These are phyloP conservation scores for Leucosporidium yakuticum DNA, from an alignment of 768 basidiomycete genomes.

Conservation along the genomic window DNA sequence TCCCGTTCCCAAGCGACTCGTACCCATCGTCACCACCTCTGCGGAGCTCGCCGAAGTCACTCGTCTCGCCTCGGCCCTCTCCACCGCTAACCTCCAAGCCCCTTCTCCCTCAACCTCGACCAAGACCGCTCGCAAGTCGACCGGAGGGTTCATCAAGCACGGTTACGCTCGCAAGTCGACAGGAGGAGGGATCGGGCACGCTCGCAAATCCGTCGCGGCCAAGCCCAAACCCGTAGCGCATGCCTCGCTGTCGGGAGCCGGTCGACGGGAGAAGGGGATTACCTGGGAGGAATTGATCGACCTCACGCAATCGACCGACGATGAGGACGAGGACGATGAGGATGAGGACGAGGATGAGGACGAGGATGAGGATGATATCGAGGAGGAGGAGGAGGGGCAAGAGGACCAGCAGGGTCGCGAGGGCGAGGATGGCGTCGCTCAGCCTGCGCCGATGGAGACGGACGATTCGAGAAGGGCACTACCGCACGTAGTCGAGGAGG, in stretches of 20 bases:
- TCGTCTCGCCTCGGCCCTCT: background rate
- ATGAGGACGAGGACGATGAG: background rate
- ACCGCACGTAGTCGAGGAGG: background rate
- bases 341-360: background rate
- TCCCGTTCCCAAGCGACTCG: background rate
- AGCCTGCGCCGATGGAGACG: background rate
- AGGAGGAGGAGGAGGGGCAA: background rate
- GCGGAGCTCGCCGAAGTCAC: background rate
- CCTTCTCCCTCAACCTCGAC: background rate
- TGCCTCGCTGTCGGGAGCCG: background rate
- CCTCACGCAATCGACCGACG: background rate
- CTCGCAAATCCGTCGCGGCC: background rate
- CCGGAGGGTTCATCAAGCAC: too few species aligned
- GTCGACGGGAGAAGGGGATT: background rate
- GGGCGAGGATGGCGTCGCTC: too few species aligned
- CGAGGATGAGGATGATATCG: background rate
- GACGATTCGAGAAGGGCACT: background rate
- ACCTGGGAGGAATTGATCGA: too few species aligned
- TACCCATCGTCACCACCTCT: background rate
- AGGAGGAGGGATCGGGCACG: background rate
- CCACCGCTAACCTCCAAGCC: background rate
- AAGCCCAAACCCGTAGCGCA: background rate
- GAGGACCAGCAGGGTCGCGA: background rate
- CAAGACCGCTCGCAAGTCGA: background rate
- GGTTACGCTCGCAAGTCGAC: too few species aligned